Percentiles rank a stretch among this genome's conserved stretches.
Conservation (phyloP, 805 yeast genomes). For the Ogataea glucozyma region DNA sequence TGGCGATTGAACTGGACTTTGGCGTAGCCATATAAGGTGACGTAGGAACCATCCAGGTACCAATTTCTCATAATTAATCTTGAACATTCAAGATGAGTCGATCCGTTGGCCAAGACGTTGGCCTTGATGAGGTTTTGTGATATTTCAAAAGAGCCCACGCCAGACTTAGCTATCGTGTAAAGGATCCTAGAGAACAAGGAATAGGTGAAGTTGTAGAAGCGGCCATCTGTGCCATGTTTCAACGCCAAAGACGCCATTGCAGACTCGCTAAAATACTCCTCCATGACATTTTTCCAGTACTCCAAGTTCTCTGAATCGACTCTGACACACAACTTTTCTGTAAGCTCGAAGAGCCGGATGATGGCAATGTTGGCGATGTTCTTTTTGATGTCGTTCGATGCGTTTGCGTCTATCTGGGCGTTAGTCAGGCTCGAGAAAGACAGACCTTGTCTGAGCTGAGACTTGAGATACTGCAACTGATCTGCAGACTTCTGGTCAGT, state of each 20-base stretch:
- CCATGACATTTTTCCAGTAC: conserved; percentile 51
- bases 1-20: conserved; percentile 63
- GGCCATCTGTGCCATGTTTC: conserved; percentile 45
- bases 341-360: conserved; percentile 48
- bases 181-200: conserved; percentile 66
- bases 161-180: conserved; percentile 50
- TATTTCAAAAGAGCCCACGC: conserved; percentile 53
- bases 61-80: conserved; percentile 49
- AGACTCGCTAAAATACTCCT: conserved; percentile 53
- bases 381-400: conserved; percentile 30
- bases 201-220: conserved; percentile 64
- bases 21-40: conserved; percentile 60
- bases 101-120: conserved; percentile 52
- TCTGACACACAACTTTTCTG: conserved; percentile 44
- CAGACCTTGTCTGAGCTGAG: conserved; percentile 12
- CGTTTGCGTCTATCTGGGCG: conserved; percentile 14
- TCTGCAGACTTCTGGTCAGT: not conserved
- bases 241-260: conserved; percentile 51
- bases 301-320: conserved; percentile 45
- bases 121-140: conserved; percentile 51
- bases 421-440: conserved; percentile 13
- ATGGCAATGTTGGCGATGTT: conserved; percentile 50
- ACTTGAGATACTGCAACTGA: conserved; percentile 11
- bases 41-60: conserved; percentile 70
- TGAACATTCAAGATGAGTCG: conserved; percentile 54